These are phyloP conservation scores for Sambucus nigra DNA, from an alignment of 129 eudicot genomes.

Conservation along the genomic window DNA sequence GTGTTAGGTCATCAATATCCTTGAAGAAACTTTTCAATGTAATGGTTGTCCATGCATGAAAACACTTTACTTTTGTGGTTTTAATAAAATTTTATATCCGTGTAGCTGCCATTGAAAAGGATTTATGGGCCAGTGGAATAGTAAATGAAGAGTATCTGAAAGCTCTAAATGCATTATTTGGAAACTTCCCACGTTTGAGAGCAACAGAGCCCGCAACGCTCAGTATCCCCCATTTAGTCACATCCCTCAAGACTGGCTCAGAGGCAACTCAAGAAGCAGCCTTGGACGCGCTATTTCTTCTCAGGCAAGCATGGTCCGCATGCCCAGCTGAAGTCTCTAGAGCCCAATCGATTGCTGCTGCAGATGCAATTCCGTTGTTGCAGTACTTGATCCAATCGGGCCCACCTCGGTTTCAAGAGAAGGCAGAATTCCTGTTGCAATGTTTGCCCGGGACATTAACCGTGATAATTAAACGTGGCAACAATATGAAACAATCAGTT, in stretches of 20 bases:
- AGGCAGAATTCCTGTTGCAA: slow-evolving; percentile 88
- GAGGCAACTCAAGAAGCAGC: slow-evolving; percentile 99
- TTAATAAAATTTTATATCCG: slow-evolving; percentile 4
- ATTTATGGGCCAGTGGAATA: slow-evolving; percentile 94
- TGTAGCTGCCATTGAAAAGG: slow-evolving; percentile 94
- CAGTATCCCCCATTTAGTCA: slow-evolving; percentile 90
- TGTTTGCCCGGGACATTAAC: slow-evolving; percentile 93
- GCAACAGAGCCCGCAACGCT: slow-evolving; percentile 97
- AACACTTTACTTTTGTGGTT: neutral
- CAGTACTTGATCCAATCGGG: slow-evolving; percentile 95
- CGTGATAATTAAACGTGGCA: slow-evolving; percentile 89
- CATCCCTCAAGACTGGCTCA: slow-evolving; percentile 90
- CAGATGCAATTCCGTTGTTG: slow-evolving; percentile 92
- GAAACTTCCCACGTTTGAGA: slow-evolving; percentile 92
- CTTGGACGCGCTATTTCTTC: slow-evolving; percentile 81
- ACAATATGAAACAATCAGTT: slow-evolving; percentile 94
- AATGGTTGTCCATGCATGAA: too few relatives aligned
- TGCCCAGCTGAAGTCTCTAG: slow-evolving; percentile 99
- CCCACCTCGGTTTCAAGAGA: slow-evolving; percentile 96
- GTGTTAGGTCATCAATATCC: too few relatives aligned
- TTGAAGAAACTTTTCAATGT: too few relatives aligned
- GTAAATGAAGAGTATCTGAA: slow-evolving; percentile 92
- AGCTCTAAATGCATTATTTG: slow-evolving; percentile 84
- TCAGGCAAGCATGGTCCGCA: slow-evolving; percentile 97
- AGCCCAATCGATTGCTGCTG: slow-evolving; percentile 96